Base-by-base conservation (phyloP, 1,284 basidiomycete genomes). In the Tetrapyrgos nigripes region DNA sequence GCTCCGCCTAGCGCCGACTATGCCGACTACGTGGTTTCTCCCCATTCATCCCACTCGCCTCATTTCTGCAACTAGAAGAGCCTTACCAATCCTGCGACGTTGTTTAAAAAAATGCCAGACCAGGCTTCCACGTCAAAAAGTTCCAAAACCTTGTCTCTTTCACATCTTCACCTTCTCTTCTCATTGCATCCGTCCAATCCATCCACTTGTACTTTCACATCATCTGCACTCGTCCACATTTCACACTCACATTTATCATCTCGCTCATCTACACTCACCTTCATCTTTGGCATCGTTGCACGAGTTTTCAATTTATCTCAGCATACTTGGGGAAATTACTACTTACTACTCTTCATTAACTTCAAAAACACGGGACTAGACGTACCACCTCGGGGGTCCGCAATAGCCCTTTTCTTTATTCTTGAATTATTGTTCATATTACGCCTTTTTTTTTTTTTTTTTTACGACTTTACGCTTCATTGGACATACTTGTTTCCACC, bases 21-120 rank as follows among this genome's bases (percentile, higher is more conserved):
- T 61, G 80, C 81, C 53, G 80, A 83, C 65, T 80, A 84, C 65
- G 75, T 78, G 51, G 76, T 79, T 56, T 82, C 81, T 33, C 79
- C 81, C 37, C 81, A 83, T 50, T 81, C 80, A 24, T 74, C 75
- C 33, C 79, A 76, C 43, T 73, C 78, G 14, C 77, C 79, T 43
- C 66, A 75, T 59, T 74, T 85, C 60, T 78, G 80, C 66, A 80
- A 81, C 64, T 84, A 70, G 75, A 52, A 24, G 31, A 49, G 19
- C 50, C 35, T 27, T 23, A 44, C 19, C 26, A 37, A 17, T 35
- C 51, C 31, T 28, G 31, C 47, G 28, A n/a, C 21, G 28, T 40
- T 11, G 13, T 44, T 50, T 37, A 17, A n/a, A 51, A 31, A 44
- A 50, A 33, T 50, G 40, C 40, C 44, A 29, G 43, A 47, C 53